phyloP scores from a whole-genome alignment of 768 basidiomycete genomes.

The Hemileccinum rubropunctum region DNA sequence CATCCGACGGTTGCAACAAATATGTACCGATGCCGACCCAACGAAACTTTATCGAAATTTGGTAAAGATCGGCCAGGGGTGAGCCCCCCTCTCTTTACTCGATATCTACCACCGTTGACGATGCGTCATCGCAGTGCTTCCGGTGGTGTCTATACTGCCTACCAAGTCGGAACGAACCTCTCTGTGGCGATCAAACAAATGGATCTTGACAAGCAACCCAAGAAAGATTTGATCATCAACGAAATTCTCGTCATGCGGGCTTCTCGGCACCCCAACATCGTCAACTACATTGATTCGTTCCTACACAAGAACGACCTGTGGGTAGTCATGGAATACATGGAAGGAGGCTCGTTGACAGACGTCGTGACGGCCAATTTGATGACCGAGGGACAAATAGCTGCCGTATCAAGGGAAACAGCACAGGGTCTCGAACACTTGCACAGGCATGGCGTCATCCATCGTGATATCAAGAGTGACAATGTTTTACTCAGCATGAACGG shows the following conservation, averaged over 20 bases:
- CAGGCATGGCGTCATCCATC: slow-evolving; percentile 94
- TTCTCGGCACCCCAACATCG: slow-evolving; percentile 96
- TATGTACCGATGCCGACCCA: slow-evolving; percentile 97
- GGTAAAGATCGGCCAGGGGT: slow-evolving; percentile 99
- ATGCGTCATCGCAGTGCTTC: slow-evolving; percentile 62
- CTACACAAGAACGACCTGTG: slow-evolving; percentile 96
- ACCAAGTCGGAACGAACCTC: slow-evolving; percentile 92
- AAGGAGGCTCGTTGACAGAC: slow-evolving; percentile 91
- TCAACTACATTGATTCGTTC: slow-evolving; percentile 99
- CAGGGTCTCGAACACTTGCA: slow-evolving; percentile 96
- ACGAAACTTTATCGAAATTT: slow-evolving; percentile 89
- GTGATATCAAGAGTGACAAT: slow-evolving; percentile 99
- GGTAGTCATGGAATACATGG: slow-evolving; percentile 99
- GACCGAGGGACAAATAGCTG: slow-evolving; percentile 98
- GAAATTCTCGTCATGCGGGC: slow-evolving; percentile 99
- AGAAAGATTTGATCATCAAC: slow-evolving; percentile 99
- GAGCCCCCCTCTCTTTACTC: slow-evolving; percentile 25
- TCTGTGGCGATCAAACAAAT: slow-evolving; percentile 99
- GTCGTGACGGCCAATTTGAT: slow-evolving; percentile 88
- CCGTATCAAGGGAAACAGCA: slow-evolving; percentile 88
- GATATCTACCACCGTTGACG: not conserved
- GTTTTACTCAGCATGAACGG: slow-evolving; percentile 89
- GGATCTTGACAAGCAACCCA: slow-evolving; percentile 99
- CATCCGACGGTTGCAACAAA: slow-evolving; percentile 84
- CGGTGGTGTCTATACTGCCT: slow-evolving; percentile 97